phyloP scores from a whole-genome alignment of 164 flowering plant species.

The Vitis riparia region DNA sequence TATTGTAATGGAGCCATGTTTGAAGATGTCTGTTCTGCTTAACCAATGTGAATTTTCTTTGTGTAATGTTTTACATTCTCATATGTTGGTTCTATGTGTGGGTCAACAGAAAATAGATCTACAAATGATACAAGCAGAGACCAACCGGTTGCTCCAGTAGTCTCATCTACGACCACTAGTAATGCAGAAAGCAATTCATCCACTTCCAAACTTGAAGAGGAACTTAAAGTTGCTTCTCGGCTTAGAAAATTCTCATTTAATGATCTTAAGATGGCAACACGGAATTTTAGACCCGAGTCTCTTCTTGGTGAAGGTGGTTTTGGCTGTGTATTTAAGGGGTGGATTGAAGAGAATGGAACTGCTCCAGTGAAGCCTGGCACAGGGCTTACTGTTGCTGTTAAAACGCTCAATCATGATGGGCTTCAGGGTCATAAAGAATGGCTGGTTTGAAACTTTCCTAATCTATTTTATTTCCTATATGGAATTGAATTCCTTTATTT shows the following conservation, averaged over 20 bases:
- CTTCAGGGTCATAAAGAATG: slow-evolving; percentile 99
- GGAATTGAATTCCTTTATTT: too few species aligned
- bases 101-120: slow-evolving; percentile 59
- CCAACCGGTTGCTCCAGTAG: slow-evolving; percentile 50
- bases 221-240: slow-evolving; percentile 77
- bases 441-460: slow-evolving; percentile 55
- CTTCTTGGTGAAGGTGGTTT: slow-evolving; percentile 97
- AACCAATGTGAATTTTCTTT: background rate
- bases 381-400: slow-evolving; percentile 95
- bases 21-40: background rate
- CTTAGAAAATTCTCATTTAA: slow-evolving; percentile 77
- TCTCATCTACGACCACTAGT: slow-evolving; percentile 77
- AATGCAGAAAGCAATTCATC: slow-evolving; percentile 74
- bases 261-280: slow-evolving; percentile 84
- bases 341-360: slow-evolving; percentile 98
- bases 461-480: slow-evolving; percentile 2
- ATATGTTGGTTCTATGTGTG: slow-evolving; percentile 15
- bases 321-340: slow-evolving; percentile 96
- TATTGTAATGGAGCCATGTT: too few species aligned
- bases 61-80: background rate
- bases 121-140: slow-evolving; percentile 65
- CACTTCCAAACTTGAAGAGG: slow-evolving; percentile 74
- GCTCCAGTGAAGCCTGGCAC: slow-evolving; percentile 95
- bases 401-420: slow-evolving; percentile 94
- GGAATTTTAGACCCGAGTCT: slow-evolving; percentile 92